Evolutionary conservation across 2,329 filamentous ascomycete species (phyloP), one percentile per base, ranked within the genome.

Genomic region (Clarireedia paspali): DNA sequence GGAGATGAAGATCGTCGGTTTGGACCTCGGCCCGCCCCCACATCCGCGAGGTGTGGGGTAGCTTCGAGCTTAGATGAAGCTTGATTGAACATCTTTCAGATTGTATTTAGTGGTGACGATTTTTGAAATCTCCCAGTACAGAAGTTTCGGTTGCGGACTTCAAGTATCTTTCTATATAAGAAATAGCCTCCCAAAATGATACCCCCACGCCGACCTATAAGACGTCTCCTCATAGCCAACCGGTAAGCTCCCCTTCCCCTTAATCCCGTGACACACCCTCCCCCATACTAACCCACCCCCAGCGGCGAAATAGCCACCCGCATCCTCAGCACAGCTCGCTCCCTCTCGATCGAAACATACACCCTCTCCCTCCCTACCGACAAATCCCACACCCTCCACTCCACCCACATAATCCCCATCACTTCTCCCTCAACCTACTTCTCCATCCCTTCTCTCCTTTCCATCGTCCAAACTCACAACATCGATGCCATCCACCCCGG

Each of bases 401-500:
- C 82, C 20, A 66, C 74, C 5, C 74, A 80, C 60, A 72, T 76
- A 4, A 69, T 85, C 20, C 68, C 74, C 55, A 66, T 85, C 3
- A 64, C 73, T 1, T 79, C 78, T 0, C 72, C 79, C 17, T 68
- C 74, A 1, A 73, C 75, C 0, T 85, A 83, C 62, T 73, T 82
- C 63, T 71, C 78, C 60, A 77, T 82, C 34, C 57, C 73, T 6
- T 66, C 72, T 6, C 66, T 84, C 0, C 65, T 82, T 6, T 55
- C 67, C 0, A 66, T 84, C 24, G 76, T 69, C 3, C 73, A 75
- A 54, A 70, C 77, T 39, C 66, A 83, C 63, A 60, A 69, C 0
- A 79, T 84, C 63, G 78, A 85, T 66, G 81, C 81, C 15, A 84
- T 89, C 61, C 86, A 89, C 69, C 85, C 85, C 1, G 86, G 86